Base-by-base conservation (phyloP, 2,329 filamentous ascomycete genomes). In the Cyphellophora attinorum region DNA sequence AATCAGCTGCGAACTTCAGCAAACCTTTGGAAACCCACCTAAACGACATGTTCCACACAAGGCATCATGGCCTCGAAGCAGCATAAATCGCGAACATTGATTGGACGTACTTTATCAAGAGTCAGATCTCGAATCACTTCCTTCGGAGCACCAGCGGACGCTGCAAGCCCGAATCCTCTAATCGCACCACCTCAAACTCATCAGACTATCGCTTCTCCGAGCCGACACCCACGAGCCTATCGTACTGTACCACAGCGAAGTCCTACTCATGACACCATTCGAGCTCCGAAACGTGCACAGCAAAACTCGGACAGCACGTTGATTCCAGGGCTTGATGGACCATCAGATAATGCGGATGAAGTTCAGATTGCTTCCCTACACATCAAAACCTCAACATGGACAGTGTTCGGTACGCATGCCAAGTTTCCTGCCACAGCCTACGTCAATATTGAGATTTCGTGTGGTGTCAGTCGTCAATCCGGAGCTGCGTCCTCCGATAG, bases 341-440 rank as follows among this genome's bases (percentile, higher is more conserved):
- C 21, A n/a, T 25, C 21, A 8, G 21, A 25, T n/a, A n/a, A n/a
- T n/a, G 8, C 8, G 21, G 21, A 25, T 25, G 21, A 25, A n/a
- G 21, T n/a, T 25, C n/a, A 8, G 29, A 31, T 44, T 10, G 31
- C 39, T 6, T 34, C 34, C 2, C 31, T 41, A 13, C 34, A 18
- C 12, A 27, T 44, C n/a, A 32, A 38, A n/a, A 33, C 34, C 6
- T 39, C 29, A 17, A 30, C 39, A 12, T 41, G 38, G 33, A 29
- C 23, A 8, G 37, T 37, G 12, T 38, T 31, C 15, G 37, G 27
- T 5, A 18, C 29, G 15, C 21, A 27, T 27, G 15, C 38, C 6
- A 34, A 36, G 14, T 41, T 29, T 30, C 23, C 32, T 12, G 31
- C 39, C 11, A 37, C 31, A 8, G 39, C 42, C 19, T 37, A 44